Evolutionary conservation across 2,329 filamentous ascomycete species (phyloP), one percentile per base, ranked within the genome.

Genomic region (Nectriaceae sp.): DNA sequence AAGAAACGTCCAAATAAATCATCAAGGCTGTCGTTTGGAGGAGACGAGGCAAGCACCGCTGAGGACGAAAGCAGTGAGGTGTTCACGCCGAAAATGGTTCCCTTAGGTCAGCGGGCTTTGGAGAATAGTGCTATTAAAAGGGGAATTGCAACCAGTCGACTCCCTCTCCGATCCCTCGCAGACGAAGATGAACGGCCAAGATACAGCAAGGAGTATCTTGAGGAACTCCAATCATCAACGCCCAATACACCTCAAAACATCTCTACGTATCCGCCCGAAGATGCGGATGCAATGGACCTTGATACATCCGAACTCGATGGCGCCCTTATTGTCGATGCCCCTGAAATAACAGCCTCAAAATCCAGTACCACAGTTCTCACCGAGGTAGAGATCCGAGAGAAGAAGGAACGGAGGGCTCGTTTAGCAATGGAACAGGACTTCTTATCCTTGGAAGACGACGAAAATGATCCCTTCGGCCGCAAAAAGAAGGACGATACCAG

Each of bases 161-260:
- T 89, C 0, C 83, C 83, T 0, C 67, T 83, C 46, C 76, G 83
- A 6, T 76, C 80, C 1, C 73, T 76, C 5, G 79, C 84, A 13
- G 71, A 70, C 11, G 84, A 89, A 13, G 83, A 87, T 15, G 85
- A 86, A 43, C 77, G 87, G 31, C 91, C 90, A 0, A 87, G 75
- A 49, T 97, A 99, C 67, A 95, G 82, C 73, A 89, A 88, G 62
- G 90, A 95, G 59, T 90, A 93, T 56, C 77, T 99, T 18, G 85
- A 89, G 26, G 90, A 96, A 66, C 77, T 99, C 13, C 89, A 90
- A 54, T 88, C 85, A 50, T 91, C 89, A 11, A 97, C 92, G 0
- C 91, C 90, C 0, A 89, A 85, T 20, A 92, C 89, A 0, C 92
- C 91, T 0, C 86, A 83, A 53, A 80, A 89, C 49, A 62, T 85